A percentile compares a stretch with the other conserved stretches of the same genome.
Conservation (phyloP, 2,329 filamentous ascomycete species). For the Didymellaceae sp. region DNA sequence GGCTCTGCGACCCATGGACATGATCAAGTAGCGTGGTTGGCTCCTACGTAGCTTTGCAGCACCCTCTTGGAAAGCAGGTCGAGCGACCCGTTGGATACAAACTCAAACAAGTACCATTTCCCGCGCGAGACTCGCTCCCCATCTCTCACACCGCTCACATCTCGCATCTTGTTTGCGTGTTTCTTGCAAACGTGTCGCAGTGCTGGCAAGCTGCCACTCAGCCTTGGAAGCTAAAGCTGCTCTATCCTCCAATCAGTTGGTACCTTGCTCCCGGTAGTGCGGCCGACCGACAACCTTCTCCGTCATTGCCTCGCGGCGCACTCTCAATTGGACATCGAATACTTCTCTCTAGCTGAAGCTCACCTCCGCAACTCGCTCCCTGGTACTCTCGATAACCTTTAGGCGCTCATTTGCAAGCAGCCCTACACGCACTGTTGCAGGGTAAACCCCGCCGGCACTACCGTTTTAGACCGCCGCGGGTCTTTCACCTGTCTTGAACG, state of each 20-base stretch:
- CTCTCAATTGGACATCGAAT: slow-evolving; percentile 1
- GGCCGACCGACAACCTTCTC: background rate
- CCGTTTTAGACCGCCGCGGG: slow-evolving; percentile 31
- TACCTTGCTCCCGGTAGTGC: slow-evolving; percentile 8
- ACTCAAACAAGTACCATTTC: background rate
- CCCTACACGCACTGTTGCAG: slow-evolving; percentile 17
- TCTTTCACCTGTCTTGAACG: slow-evolving; percentile 28
- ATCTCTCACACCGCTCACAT: background rate
- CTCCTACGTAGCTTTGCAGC: slow-evolving; percentile 23
- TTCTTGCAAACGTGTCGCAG: slow-evolving; percentile 2
- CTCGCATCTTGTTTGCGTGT: background rate
- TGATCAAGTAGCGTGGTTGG: slow-evolving; percentile 18
- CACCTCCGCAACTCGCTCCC: slow-evolving; percentile 1
- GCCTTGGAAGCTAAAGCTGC: slow-evolving; percentile 11
- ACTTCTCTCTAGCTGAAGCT: slow-evolving; percentile 1
- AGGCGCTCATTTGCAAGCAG: slow-evolving; percentile 7
- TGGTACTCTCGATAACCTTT: background rate
- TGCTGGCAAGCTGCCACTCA: slow-evolving; percentile 15
- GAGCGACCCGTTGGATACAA: slow-evolving; percentile 5
- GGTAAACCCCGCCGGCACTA: slow-evolving; percentile 35
- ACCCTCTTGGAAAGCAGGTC: slow-evolving; percentile 18
- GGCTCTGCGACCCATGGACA: slow-evolving; percentile 17
- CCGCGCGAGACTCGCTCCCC: background rate
- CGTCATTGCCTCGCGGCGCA: slow-evolving; percentile 5
- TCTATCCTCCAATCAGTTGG: no score